Conservation (phyloP, 305 asterid genomes). For the Ajuga reptans region DNA sequence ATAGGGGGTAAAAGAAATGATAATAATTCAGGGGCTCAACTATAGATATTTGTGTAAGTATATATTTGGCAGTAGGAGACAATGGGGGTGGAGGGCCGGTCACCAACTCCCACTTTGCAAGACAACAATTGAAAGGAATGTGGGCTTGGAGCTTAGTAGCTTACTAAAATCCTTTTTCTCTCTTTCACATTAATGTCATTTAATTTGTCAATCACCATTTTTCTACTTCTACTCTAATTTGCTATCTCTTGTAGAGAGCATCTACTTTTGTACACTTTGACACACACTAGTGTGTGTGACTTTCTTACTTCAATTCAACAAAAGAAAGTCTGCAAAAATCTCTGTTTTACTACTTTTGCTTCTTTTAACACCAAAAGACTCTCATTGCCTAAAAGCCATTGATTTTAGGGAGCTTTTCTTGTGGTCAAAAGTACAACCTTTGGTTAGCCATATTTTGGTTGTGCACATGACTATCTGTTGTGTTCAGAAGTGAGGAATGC, state of each 20-base stretch:
- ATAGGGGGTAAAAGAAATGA: neutral
- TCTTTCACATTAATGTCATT: neutral
- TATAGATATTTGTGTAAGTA: slow-evolving; percentile 12
- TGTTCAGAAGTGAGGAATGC: slow-evolving; percentile 28
- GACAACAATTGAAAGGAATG: slow-evolving; percentile 35
- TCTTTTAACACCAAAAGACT: slow-evolving; percentile 41
- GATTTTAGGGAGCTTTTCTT: slow-evolving; percentile 31
- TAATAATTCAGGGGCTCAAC: neutral
- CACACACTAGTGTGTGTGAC: slow-evolving; percentile 30
- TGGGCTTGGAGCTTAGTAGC: slow-evolving; percentile 31
- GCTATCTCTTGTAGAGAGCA: slow-evolving; percentile 27
- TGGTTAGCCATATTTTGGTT: slow-evolving; percentile 23
- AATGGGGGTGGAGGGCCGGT: slow-evolving; percentile 32
- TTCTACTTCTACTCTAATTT: neutral
- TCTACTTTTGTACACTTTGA: slow-evolving; percentile 40
- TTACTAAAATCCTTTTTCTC: slow-evolving; percentile 17
- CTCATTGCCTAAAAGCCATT: slow-evolving; percentile 40
- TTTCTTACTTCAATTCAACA: slow-evolving; percentile 37
- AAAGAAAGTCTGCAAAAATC: slow-evolving; percentile 25
- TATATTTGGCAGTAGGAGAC: slow-evolving; percentile 30
- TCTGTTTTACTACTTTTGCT: slow-evolving; percentile 23
- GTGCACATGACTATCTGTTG: slow-evolving; percentile 29
- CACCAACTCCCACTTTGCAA: slow-evolving; percentile 68
- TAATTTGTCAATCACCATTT: slow-evolving; percentile 2
- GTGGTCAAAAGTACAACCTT: slow-evolving; percentile 45